These are phyloP conservation scores for Phoenix dactylifera DNA, from an alignment of 176 grass and related monocot genomes.

Conservation along the genomic window DNA sequence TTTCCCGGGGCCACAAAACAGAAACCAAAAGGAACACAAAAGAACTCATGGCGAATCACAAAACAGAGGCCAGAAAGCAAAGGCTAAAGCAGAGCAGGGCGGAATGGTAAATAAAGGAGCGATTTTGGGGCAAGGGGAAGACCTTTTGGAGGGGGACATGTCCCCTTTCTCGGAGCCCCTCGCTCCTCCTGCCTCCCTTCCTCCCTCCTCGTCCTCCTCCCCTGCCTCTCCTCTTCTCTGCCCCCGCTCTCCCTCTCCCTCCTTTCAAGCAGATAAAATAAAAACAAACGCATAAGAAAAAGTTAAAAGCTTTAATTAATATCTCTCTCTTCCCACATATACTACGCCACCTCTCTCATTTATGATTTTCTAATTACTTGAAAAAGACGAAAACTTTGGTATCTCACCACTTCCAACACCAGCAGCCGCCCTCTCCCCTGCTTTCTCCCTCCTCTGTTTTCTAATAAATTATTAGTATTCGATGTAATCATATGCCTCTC, in stretches of 20 bases:
- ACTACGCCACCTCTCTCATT: background rate
- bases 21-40: too few species aligned
- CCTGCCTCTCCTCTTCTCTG: background rate
- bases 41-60: too few species aligned
- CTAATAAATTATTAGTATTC: too few species aligned
- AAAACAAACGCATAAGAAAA: too few species aligned
- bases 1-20: too few species aligned
- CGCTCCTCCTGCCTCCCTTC: background rate
- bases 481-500: too few species aligned
- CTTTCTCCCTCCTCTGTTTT: constrained; percentile 10
- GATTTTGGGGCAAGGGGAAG: background rate
- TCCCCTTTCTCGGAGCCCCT: constrained; percentile 11
- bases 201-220: background rate
- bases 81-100: too few species aligned
- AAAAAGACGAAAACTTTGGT: background rate
- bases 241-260: background rate
- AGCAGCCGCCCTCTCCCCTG: background rate
- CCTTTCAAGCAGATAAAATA: too few species aligned
- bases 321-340: background rate
- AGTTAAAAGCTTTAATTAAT: background rate
- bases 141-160: constrained; percentile 24
- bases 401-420: constrained; percentile 1
- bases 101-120: too few species aligned
- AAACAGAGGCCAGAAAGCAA: too few species aligned
- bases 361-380: constrained; percentile 4